Evolutionary conservation across 495 filamentous ascomycete genomes (phyloP).

Genomic region (Neurospora sp.): DNA sequence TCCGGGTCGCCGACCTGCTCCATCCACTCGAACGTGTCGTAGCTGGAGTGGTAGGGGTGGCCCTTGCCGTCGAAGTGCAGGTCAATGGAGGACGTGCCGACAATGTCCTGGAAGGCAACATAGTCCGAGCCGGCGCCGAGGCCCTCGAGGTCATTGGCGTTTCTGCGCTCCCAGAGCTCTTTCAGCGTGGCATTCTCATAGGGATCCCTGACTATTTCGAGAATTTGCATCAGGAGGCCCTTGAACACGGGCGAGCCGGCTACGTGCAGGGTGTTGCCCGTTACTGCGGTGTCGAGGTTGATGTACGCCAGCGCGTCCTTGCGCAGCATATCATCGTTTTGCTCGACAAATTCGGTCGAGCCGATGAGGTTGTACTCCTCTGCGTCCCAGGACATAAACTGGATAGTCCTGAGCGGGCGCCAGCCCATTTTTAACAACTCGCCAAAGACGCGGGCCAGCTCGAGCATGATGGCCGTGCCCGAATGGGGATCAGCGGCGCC

Average conservation of each 20-base stretch:
- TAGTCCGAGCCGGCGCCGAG: conserved; percentile 81
- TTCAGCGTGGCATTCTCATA: conserved; percentile 60
- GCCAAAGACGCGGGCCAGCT: conserved; percentile 75
- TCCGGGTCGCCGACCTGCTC: conserved; percentile 63
- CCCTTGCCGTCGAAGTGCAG: conserved; percentile 61
- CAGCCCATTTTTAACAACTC: conserved; percentile 65
- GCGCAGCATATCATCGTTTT: conserved; percentile 68
- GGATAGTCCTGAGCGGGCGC: conserved; percentile 84
- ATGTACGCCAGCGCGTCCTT: conserved; percentile 73
- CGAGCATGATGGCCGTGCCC: conserved; percentile 84
- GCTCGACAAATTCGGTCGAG: conserved; percentile 91
- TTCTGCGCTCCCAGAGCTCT: conserved; percentile 61
- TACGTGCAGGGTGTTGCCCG: conserved; percentile 62
- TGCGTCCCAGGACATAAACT: conserved; percentile 93
- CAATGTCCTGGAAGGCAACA: conserved; percentile 85
- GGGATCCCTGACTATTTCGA: conserved; percentile 67
- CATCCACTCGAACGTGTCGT: conserved; percentile 88
- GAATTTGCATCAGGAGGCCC: conserved; percentile 56
- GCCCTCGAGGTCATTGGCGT: conserved; percentile 48
- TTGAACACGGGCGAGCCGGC: conserved; percentile 69
- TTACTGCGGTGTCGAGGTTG: conserved; percentile 82
- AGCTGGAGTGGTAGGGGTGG: conserved; percentile 74
- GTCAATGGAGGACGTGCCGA: conserved; percentile 84
- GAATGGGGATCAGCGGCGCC: conserved; percentile 78
- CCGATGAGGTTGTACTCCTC: conserved; percentile 91